phyloP scores from a whole-genome alignment of 2,329 filamentous ascomycete genomes.

The Gyromitra esculenta region DNA sequence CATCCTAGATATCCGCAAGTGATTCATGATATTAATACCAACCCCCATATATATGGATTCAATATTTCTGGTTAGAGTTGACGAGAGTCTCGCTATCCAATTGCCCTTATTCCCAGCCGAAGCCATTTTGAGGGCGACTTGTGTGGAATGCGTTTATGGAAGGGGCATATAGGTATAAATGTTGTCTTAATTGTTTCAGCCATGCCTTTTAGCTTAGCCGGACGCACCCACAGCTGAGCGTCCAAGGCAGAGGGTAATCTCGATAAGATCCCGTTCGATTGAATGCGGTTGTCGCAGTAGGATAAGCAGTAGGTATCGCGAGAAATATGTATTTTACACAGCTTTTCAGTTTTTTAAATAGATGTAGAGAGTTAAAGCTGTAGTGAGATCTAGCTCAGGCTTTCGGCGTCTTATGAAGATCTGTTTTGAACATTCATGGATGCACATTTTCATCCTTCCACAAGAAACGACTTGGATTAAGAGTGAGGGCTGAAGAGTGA shows the following conservation, averaged over 20 bases:
- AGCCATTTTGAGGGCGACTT: background rate
- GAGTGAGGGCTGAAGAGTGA: slow-evolving; percentile 11
- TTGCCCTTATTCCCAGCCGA: background rate
- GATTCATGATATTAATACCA: background rate
- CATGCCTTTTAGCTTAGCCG: background rate
- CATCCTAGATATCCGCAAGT: background rate
- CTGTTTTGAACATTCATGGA: background rate
- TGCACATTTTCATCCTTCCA: background rate
- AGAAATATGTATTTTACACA: background rate
- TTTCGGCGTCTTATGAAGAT: background rate
- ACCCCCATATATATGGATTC: background rate
- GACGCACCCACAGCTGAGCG: background rate
- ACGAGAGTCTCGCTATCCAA: no score
- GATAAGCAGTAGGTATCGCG: background rate
- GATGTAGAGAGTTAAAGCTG: background rate
- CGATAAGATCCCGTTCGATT: background rate
- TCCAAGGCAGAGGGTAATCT: background rate
- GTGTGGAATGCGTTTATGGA: no score
- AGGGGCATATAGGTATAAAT: background rate
- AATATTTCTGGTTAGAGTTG: background rate
- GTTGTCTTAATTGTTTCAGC: background rate
- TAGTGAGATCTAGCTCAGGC: background rate
- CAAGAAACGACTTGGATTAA: background rate
- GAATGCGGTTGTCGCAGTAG: background rate
- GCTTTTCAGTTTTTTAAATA: background rate